phyloP scores from a whole-genome alignment of 2,329 filamentous ascomycete genomes.

The Microdochium nivale region DNA sequence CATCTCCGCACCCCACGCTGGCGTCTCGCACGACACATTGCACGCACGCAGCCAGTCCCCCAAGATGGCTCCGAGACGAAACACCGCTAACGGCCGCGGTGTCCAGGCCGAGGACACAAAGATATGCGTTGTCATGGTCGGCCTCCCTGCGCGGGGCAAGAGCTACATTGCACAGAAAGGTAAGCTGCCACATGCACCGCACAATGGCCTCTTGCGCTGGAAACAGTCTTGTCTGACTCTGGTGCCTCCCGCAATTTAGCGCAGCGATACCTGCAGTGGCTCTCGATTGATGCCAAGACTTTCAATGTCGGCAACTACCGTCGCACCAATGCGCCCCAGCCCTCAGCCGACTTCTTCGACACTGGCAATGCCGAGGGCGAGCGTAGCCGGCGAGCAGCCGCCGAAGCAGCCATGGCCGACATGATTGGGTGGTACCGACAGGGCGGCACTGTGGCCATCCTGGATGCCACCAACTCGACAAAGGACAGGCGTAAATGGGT shows the following conservation, averaged over 20 bases:
- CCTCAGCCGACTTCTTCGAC: constrained; percentile 92
- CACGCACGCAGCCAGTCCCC: background rate
- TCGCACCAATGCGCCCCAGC: constrained; percentile 80
- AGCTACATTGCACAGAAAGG: constrained; percentile 97
- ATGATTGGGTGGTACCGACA: constrained; percentile 89
- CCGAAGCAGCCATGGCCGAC: constrained; percentile 83
- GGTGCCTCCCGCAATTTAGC: constrained; percentile 37
- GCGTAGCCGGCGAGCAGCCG: constrained; percentile 76
- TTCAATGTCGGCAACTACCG: constrained; percentile 98
- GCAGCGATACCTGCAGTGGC: constrained; percentile 91
- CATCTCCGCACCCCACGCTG: background rate
- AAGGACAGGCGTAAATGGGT: constrained; percentile 89
- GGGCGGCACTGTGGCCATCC: constrained; percentile 78
- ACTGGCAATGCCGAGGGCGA: constrained; percentile 85
- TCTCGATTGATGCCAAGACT: constrained; percentile 84
- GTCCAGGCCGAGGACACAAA: constrained; percentile 90
- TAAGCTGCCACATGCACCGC: constrained; percentile 33
- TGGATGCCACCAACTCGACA: constrained; percentile 96
- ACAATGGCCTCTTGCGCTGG: background rate
- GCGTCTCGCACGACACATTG: background rate
- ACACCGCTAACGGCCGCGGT: constrained; percentile 53
- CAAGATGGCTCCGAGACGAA: background rate
- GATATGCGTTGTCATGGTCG: constrained; percentile 99
- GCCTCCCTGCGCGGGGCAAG: constrained; percentile 90
- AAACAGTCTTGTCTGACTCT: background rate